Conservation (phyloP, 345 rosid genomes). For the Ceriops tagal region DNA sequence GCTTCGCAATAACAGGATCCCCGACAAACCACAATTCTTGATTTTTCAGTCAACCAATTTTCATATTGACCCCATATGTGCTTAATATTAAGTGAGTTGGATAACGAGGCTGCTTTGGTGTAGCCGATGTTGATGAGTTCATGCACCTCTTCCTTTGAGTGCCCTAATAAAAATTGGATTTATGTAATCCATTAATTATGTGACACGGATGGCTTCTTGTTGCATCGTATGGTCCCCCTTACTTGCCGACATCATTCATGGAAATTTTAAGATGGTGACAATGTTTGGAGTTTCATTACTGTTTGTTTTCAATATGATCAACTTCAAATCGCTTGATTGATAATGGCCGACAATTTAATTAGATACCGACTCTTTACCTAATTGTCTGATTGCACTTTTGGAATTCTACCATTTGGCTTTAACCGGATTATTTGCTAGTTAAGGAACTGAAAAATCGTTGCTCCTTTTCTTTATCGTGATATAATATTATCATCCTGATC, state of each 20-base stretch:
- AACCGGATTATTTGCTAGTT: neutral
- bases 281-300: neutral
- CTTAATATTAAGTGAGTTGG: too few species aligned
- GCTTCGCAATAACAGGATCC: neutral
- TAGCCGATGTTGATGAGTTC: neutral
- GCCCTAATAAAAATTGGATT: neutral
- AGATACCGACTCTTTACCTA: neutral
- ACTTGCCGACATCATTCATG: constrained; percentile 37
- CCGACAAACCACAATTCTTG: too few species aligned
- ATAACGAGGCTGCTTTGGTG: too few species aligned
- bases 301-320: constrained; percentile 5
- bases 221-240: neutral
- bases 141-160: neutral
- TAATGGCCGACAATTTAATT: constrained; percentile 8
- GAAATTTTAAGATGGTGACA: constrained; percentile 3
- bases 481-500: too few species aligned
- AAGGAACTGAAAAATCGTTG: too few species aligned
- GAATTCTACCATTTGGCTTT: neutral
- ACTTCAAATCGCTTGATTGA: neutral
- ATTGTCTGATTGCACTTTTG: neutral
- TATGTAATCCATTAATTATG: neutral
- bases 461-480: too few species aligned
- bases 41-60: too few species aligned
- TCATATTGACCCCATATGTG: too few species aligned
- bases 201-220: constrained; percentile 19